phyloP scores from a whole-genome alignment of 202 grass and related monocot species.

The Schoenoplectus tabernaemontani region DNA sequence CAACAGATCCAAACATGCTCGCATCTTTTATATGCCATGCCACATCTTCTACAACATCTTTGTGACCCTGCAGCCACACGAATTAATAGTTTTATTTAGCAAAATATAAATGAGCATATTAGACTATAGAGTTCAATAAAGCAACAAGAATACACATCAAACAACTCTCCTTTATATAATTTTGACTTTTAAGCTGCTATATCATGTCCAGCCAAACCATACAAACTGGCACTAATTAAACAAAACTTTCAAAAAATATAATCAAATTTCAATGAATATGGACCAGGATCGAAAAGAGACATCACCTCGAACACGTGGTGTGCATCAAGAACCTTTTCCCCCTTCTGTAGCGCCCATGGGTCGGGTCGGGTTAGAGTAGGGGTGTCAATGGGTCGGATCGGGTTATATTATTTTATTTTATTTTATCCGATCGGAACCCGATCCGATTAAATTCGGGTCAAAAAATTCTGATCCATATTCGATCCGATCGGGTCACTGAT shows the following conservation, averaged over 20 bases:
- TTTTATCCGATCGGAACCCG: too few species aligned
- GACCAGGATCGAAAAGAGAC: not conserved
- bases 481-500: too few species aligned
- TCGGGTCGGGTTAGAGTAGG: too few species aligned
- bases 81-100: not conserved
- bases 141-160: not conserved
- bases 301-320: conserved; percentile 85
- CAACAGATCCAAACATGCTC: conserved; percentile 88
- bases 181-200: not conserved
- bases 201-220: not conserved
- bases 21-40: conserved; percentile 75
- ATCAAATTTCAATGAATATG: not conserved
- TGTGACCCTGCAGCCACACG: conserved; percentile 53
- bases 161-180: not conserved
- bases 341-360: conserved; percentile 18
- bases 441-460: too few species aligned
- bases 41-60: conserved; percentile 83
- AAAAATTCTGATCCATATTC: too few species aligned
- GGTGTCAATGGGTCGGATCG: too few species aligned
- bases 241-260: not conserved
- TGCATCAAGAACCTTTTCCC: conserved; percentile 43
- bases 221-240: not conserved
- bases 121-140: not conserved
- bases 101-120: not conserved
- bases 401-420: too few species aligned